Evolutionary conservation across 129 eudicot genomes (phyloP).

Genomic region (Tagetes erecta): DNA sequence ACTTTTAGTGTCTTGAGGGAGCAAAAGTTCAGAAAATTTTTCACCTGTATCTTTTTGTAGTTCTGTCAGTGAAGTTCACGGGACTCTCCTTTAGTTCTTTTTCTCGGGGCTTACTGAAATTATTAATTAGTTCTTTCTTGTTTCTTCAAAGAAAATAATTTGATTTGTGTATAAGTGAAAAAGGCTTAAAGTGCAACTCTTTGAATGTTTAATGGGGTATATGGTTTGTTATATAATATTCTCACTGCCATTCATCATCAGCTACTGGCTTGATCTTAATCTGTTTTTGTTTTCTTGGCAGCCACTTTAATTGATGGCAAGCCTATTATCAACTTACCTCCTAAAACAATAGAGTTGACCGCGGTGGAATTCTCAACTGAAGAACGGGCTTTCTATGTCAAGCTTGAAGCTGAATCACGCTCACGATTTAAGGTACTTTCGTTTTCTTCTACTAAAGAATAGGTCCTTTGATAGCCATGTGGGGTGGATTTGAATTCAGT

Average conservation of each 20-base stretch:
- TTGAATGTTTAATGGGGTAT: neutral
- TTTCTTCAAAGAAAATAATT: neutral
- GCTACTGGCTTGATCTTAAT: slow-evolving; percentile 4
- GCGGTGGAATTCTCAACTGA: slow-evolving; percentile 64
- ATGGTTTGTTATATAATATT: neutral
- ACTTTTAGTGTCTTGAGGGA: slow-evolving; percentile 5
- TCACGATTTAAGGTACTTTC: slow-evolving; percentile 71
- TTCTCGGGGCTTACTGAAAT: neutral
- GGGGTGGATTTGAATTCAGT: too few relatives aligned
- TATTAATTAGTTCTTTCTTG: neutral
- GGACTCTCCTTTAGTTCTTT: neutral
- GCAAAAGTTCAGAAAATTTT: neutral
- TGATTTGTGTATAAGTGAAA: neutral
- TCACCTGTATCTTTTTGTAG: neutral
- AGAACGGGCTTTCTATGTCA: slow-evolving; percentile 74
- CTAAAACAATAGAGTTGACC: slow-evolving; percentile 56
- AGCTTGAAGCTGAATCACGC: slow-evolving; percentile 79
- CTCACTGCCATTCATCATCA: neutral
- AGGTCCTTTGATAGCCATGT: neutral
- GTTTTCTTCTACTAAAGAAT: neutral
- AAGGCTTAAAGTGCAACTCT: neutral
- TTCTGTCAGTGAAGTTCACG: neutral
- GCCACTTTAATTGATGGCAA: slow-evolving; percentile 75
- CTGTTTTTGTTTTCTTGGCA: slow-evolving; percentile 24
- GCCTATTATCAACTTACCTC: slow-evolving; percentile 87